These are phyloP conservation scores for Meyerozyma sp. DNA, from an alignment of 1,139 yeast species.

Conservation along the genomic window DNA sequence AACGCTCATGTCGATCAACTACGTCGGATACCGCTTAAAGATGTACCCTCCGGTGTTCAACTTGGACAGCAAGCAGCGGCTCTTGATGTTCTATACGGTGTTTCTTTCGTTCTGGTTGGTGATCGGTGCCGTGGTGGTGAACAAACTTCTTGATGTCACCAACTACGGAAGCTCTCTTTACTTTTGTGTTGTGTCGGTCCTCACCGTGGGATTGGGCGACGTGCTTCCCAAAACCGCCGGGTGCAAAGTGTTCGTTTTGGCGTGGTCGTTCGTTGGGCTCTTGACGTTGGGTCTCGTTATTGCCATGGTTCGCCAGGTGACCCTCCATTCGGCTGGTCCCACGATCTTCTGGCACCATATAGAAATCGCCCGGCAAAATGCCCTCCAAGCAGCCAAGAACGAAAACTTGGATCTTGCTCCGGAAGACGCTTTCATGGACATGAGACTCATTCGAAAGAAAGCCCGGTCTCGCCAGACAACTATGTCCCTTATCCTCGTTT, in stretches of 20 bases:
- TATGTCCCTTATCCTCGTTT: constrained; percentile 32
- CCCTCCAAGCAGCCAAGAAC: constrained; percentile 12
- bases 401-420: constrained; percentile 19
- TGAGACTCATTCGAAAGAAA: constrained; percentile 41
- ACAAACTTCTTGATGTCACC: constrained; percentile 22
- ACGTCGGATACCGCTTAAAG: constrained; percentile 49
- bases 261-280: constrained; percentile 66
- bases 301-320: constrained; percentile 62
- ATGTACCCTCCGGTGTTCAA: constrained; percentile 70
- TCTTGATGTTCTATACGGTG: constrained; percentile 65
- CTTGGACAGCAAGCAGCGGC: constrained; percentile 59
- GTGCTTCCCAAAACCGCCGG: constrained; percentile 48
- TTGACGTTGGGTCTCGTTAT: constrained; percentile 67
- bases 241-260: constrained; percentile 51
- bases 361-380: constrained; percentile 29
- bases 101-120: constrained; percentile 64
- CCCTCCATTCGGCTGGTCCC: constrained; percentile 54
- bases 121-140: constrained; percentile 55
- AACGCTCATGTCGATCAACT: constrained; percentile 48
- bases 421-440: constrained; percentile 47
- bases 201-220: constrained; percentile 82
- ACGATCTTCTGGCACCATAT: constrained; percentile 59
- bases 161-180: constrained; percentile 62
- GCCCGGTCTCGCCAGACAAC: constrained; percentile 28
- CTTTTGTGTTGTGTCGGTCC: constrained; percentile 63